Evolutionary conservation across 1,284 basidiomycete genomes (phyloP).

Genomic region (Rhodotorula sp.): DNA sequence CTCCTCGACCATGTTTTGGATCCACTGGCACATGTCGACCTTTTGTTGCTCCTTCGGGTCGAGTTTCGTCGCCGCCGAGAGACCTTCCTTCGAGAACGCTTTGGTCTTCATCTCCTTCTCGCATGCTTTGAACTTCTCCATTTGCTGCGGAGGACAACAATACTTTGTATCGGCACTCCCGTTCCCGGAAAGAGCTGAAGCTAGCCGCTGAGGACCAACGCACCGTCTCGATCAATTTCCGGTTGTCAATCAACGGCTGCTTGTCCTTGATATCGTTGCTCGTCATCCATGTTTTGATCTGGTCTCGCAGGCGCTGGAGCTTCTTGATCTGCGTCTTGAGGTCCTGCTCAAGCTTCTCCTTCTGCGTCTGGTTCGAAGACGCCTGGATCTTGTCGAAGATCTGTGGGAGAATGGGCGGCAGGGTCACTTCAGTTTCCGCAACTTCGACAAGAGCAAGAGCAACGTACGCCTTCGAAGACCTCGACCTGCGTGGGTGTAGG

Average conservation of each 20-base stretch:
- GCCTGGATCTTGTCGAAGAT: constrained; percentile 94
- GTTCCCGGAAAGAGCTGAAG: not conserved
- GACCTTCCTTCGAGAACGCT: constrained; percentile 97
- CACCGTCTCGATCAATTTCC: constrained; percentile 95
- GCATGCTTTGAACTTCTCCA: constrained; percentile 99
- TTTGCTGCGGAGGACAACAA: constrained; percentile 69
- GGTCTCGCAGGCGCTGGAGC: constrained; percentile 92
- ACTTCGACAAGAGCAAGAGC: not conserved
- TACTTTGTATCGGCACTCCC: not conserved
- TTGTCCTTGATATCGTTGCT: constrained; percentile 99
- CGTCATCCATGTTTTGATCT: constrained; percentile 99
- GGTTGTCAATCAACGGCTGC: constrained; percentile 83
- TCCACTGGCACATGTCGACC: constrained; percentile 81
- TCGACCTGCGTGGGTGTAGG: constrained; percentile 56
- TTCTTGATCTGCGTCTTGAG: constrained; percentile 99
- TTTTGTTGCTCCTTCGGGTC: constrained; percentile 98
- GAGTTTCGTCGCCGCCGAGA: constrained; percentile 88
- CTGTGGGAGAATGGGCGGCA: constrained; percentile 1
- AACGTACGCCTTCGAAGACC: constrained; percentile 68
- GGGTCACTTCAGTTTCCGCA: not conserved
- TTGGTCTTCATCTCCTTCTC: constrained; percentile 99
- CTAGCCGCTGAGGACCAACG: constrained; percentile 49
- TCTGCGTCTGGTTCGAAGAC: constrained; percentile 89
- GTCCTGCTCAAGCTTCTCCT: constrained; percentile 92
- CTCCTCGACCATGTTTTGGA: constrained; percentile 84